Evolutionary conservation across 2,329 filamentous ascomycete genomes (phyloP).

Genomic region (Setomelanomma holmii): DNA sequence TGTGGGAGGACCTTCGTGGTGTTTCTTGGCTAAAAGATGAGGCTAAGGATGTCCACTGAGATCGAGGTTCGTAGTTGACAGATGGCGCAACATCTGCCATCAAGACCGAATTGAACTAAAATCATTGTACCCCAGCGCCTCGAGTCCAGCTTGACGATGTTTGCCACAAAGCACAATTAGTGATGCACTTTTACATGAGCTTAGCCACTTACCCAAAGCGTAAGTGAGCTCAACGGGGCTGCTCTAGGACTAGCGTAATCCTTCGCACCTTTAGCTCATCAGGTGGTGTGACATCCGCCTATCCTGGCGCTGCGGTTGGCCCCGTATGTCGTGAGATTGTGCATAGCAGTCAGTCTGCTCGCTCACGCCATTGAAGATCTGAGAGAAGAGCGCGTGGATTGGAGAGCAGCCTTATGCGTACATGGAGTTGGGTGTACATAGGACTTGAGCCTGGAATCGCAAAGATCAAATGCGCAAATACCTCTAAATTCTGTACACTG

Average conservation of each 20-base stretch:
- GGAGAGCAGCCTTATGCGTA: slow-evolving; percentile 28
- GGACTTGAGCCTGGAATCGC: slow-evolving; percentile 22
- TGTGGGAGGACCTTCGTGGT: too few relatives aligned
- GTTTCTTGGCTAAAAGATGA: too few relatives aligned
- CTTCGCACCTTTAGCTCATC: slow-evolving; percentile 4
- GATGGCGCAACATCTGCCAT: too few relatives aligned
- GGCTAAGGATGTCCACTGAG: too few relatives aligned
- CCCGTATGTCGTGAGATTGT: not conserved
- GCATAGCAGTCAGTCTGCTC: not conserved
- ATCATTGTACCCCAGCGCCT: too few relatives aligned
- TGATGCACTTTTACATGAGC: too few relatives aligned
- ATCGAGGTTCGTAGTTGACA: too few relatives aligned
- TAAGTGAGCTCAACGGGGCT: not conserved
- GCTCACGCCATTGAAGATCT: not conserved
- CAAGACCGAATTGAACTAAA: too few relatives aligned
- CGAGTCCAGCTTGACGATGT: too few relatives aligned
- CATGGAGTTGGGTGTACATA: slow-evolving; percentile 23
- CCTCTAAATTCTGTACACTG: slow-evolving; percentile 48
- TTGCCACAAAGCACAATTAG: too few relatives aligned
- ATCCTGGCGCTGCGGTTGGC: not conserved
- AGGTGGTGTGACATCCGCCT: slow-evolving; percentile 4
- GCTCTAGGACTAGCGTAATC: not conserved
- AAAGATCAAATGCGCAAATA: slow-evolving; percentile 35
- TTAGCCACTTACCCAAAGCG: not conserved
- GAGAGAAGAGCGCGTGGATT: slow-evolving; percentile 25